These are phyloP conservation scores for Stellera chamaejasme DNA, from an alignment of 345 rosid species.

Conservation along the genomic window DNA sequence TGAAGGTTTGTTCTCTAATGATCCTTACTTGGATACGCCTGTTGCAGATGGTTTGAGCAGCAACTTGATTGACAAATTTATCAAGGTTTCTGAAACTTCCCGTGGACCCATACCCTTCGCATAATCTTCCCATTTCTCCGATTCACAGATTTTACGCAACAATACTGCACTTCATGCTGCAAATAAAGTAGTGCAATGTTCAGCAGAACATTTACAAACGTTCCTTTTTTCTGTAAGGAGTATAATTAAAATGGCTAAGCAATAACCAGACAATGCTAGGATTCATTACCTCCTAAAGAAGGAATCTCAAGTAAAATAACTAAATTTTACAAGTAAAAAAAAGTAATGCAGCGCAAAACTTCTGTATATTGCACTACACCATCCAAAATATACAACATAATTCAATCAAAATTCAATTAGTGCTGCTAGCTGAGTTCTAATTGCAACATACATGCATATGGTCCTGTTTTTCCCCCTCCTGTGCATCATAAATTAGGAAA, in stretches of 20 bases:
- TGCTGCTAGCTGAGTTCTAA: too few species aligned
- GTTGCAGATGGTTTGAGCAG: not conserved
- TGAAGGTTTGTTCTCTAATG: too few species aligned
- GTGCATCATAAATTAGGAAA: not conserved
- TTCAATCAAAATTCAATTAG: not conserved
- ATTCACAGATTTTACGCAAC: conserved; percentile 70
- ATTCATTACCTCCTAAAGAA: not conserved
- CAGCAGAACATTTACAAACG: conserved; percentile 1
- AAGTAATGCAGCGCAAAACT: not conserved
- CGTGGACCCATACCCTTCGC: conserved; percentile 91
- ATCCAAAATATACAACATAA: conserved; percentile 1
- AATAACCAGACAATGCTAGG: not conserved
- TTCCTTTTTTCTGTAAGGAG: not conserved
- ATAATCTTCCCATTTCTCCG: conserved; percentile 60
- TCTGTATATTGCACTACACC: not conserved
- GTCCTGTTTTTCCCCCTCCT: not conserved
- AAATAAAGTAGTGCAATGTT: conserved; percentile 4
- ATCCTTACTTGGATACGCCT: too few species aligned
- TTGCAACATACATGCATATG: not conserved
- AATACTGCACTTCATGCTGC: conserved; percentile 80
- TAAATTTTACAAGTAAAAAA: not conserved
- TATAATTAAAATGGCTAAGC: not conserved
- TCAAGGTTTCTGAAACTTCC: conserved; percentile 68
- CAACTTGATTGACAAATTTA: conserved; percentile 12
- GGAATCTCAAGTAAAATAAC: not conserved